Base-by-base conservation (phyloP, 371 early-diverging fungal genomes). In the Fennellomyces sp. region DNA sequence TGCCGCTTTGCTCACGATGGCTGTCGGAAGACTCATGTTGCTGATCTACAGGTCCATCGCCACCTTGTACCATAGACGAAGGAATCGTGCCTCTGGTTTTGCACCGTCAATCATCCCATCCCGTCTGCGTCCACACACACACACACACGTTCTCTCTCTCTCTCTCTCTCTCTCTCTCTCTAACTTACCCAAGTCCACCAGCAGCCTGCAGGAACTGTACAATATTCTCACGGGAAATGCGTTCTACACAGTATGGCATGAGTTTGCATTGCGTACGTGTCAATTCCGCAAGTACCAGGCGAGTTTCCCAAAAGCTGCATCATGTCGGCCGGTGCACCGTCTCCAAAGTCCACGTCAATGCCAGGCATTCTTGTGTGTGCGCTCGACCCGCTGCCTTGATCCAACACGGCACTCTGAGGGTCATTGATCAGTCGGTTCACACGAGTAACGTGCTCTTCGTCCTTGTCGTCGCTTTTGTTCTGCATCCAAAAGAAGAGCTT, bases 401-500 rank as follows among this genome's bases (percentile, higher is more conserved):
- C 70, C 28, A 63, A 62, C 3, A 68, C 31, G 29, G 66, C 82
- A 30, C 68, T 71, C 30, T 73, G 65, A 60, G 82, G 83, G 64
- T 87, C 81, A 58, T 84, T 84, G 58, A 90, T 84, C 53, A 86
- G 69, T 31, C 72, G 65, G 60, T 88, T 88, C 25, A 87, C 81
- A 39, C 76, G 71, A 5, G 58, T 66, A 52, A 78, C 70, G 23
- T 81, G 50, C 55, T 83, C 85, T 30, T 74, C 77, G 56, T 88
- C 89, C 59, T 80, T 75, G 15, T 80, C 81, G 25, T 72, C 77
- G 49, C 83, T 80, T 30, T 81, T 73, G 53, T 82, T 87, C 64
- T 94, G 94, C 80, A 92, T 86, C 94, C 94, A 94, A 59, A 90
- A 91, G 70, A 94, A 93, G 41, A 83, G 68, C 35, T 87, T 84